Evolutionary conservation across 1,139 yeast species (phyloP), one percentile per base, ranked within the genome.

Genomic region (Kluyveromyces marxianus): DNA sequence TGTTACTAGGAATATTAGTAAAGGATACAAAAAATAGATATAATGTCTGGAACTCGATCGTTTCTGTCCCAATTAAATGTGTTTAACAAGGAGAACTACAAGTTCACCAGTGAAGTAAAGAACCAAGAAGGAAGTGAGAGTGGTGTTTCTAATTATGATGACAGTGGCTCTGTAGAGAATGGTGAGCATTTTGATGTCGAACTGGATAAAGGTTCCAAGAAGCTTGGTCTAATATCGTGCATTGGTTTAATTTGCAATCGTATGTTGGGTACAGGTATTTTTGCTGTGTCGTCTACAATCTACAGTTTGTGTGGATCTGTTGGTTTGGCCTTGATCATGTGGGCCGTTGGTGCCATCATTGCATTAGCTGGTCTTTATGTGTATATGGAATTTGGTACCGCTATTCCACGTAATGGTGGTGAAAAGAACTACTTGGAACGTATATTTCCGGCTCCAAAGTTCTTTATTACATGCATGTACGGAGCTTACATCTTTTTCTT

Each of bases 211-310:
- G 79, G 79, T 59, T 69, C 67, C 46, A 77, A 77, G 60, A 74
- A 74, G 48, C 72, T 83, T 45, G 90, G 92, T n/a, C 63, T 76
- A 34, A 49, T 77, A n/a, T 81, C 88, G 2, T 85, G 88, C 42
- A 72, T 81, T 28, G 81, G 81, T 41, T 58, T 86, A 45, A 81
- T 84, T 63, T 72, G 85, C 57, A 86, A 86, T 63, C 73, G 95
- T 63, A 85, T 85, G 81, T 74, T 87, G 54, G 96, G 96, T 53
- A 86, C 95, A 7, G 96, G 95, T 62, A 84, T 87, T 44, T 87
- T 87, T 63, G 81, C 92, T 37, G 83, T 90, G 3, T 88, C 94
- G 3, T 79, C 92, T n/a, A 79, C 87, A 24, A 84, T 87, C 50
- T 83, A 74, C 57, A 62, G 70, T 3, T 70, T 81, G 50, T 55